phyloP scores from a whole-genome alignment of 176 grass and related monocot species.

The Rhynchospora tenuis region DNA sequence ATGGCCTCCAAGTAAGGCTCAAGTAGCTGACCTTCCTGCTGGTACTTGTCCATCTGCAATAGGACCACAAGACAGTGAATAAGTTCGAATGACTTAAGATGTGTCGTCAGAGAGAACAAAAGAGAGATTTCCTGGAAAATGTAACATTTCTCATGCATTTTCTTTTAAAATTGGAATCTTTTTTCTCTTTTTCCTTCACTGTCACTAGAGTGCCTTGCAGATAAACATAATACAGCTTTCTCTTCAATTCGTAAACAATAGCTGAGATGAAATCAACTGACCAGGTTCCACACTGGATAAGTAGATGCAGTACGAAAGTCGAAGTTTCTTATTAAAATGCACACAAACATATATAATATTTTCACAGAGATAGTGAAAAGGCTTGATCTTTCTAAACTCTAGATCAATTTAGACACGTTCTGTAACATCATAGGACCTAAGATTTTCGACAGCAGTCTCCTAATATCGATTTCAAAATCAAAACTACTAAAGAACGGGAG shows the following conservation, averaged over 20 bases:
- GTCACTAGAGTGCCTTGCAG: not conserved
- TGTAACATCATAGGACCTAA: not conserved
- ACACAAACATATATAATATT: not conserved
- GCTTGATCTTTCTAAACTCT: not conserved
- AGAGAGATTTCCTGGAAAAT: not conserved
- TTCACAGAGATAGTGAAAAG: not conserved
- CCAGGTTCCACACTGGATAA: not conserved
- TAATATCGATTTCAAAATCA: not conserved
- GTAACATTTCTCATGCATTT: not conserved
- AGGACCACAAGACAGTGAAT: not conserved
- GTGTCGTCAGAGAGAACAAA: not conserved
- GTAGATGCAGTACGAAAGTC: not conserved
- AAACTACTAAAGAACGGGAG: not conserved
- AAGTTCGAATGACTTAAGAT: not conserved
- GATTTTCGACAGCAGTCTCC: not conserved
- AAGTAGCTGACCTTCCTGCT: slow-evolving; percentile 90
- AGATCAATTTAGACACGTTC: not conserved
- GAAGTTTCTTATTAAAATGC: not conserved
- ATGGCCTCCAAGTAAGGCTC: slow-evolving; percentile 87
- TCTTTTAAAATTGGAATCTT: not conserved
- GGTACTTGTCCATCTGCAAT: slow-evolving; percentile 95
- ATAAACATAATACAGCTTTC: not conserved
- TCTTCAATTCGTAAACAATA: not conserved
- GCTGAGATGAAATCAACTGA: not conserved
- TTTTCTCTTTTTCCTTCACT: not conserved